Evolutionary conservation across 1,284 basidiomycete genomes (phyloP).

Genomic region (Trametes versicolor): DNA sequence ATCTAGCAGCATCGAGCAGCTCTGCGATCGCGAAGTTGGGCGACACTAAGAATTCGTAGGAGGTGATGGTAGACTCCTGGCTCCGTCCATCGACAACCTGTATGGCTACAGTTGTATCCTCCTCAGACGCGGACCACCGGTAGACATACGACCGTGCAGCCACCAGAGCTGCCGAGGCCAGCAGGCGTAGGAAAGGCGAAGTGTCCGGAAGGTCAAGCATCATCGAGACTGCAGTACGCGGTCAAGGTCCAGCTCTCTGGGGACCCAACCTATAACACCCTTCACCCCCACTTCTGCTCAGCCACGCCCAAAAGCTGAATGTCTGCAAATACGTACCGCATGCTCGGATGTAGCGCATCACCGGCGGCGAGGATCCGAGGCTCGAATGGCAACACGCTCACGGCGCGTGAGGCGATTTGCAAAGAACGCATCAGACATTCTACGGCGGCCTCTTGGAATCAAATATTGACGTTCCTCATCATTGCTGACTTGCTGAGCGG

Average conservation of each 20-base stretch:
- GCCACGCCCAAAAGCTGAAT: not conserved
- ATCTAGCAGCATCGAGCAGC: too few species aligned
- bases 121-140: too few species aligned
- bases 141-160: too few species aligned
- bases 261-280: not conserved
- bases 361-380: not conserved
- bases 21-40: not conserved
- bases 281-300: not conserved
- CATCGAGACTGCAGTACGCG: too few species aligned
- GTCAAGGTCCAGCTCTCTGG: not conserved
- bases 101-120: too few species aligned
- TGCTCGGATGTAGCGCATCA: not conserved
- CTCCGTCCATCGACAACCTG: too few species aligned
- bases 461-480: not conserved
- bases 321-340: not conserved
- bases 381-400: not conserved
- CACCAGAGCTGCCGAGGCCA: too few species aligned
- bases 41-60: too few species aligned
- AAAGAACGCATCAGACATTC: not conserved
- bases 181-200: too few species aligned
- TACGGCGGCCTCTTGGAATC: not conserved
- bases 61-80: too few species aligned
- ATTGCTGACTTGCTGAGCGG: not conserved
- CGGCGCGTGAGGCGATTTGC: not conserved
- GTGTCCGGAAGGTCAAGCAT: too few species aligned